Evolutionary conservation across 768 basidiomycete species (phyloP).

Genomic region (Macrolepiota dolichaula): DNA sequence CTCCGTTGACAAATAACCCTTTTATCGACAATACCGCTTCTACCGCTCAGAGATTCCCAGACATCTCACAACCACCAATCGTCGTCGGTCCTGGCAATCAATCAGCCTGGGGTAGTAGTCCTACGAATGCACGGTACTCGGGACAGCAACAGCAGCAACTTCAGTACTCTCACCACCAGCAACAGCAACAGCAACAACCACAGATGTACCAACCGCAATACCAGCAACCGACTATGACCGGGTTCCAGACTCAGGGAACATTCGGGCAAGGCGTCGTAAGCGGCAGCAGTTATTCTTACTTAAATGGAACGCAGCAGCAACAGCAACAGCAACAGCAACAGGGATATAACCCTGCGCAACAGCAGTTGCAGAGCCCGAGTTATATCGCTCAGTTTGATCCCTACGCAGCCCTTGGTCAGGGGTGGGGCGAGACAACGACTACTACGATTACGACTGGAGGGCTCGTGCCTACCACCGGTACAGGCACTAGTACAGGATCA

Average conservation of each 20-base stretch:
- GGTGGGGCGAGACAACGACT: conserved; percentile 30
- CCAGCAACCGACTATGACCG: conserved; percentile 10
- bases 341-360: conserved; percentile 40
- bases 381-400: conserved; percentile 55
- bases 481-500: background rate
- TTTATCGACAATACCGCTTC: conserved; percentile 52
- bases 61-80: conserved; percentile 38
- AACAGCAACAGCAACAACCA: conserved; percentile 29
- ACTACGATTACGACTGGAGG: conserved; percentile 17
- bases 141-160: conserved; percentile 35
- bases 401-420: conserved; percentile 42
- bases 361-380: conserved; percentile 43
- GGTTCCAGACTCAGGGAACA: conserved; percentile 48
- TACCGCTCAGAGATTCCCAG: conserved; percentile 50
- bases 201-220: conserved; percentile 3
- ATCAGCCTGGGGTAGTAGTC: conserved; percentile 8
- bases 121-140: conserved; percentile 22
- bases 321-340: conserved; percentile 24
- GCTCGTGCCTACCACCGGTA: conserved; percentile 11
- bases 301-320: conserved; percentile 27
- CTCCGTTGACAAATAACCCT: conserved; percentile 60
- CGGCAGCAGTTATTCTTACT: conserved; percentile 38
- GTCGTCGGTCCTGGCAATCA: conserved; percentile 13
- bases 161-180: conserved; percentile 34
- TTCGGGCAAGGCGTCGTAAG: conserved; percentile 49